phyloP scores from a whole-genome alignment of 257 asterid species.

The Solanum lycopersicoides region DNA sequence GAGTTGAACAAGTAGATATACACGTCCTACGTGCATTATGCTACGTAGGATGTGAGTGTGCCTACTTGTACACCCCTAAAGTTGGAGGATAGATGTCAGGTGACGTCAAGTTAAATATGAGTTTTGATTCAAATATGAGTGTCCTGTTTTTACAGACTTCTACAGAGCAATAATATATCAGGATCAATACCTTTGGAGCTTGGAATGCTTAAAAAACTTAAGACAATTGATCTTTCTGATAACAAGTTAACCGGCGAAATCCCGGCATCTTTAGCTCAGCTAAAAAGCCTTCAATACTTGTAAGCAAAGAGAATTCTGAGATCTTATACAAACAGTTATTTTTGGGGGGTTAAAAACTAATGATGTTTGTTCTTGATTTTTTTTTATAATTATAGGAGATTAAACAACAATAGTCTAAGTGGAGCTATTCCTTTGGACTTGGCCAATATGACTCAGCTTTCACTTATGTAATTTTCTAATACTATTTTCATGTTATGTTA shows the following conservation, averaged over 20 bases:
- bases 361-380: background rate
- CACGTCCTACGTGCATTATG: background rate
- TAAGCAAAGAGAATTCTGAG: conserved; percentile 17
- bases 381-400: conserved; percentile 41
- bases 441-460: conserved; percentile 67
- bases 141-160: conserved; percentile 30
- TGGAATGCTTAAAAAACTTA: conserved; percentile 59
- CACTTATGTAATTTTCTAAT: conserved; percentile 45
- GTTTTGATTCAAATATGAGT: background rate
- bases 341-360: background rate
- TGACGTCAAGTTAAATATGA: too few species aligned
- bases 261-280: conserved; percentile 56
- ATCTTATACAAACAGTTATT: background rate
- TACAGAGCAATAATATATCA: conserved; percentile 74
- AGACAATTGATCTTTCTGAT: conserved; percentile 71
- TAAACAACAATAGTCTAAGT: conserved; percentile 66
- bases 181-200: conserved; percentile 73
- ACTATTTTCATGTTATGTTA: background rate
- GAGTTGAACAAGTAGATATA: background rate
- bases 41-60: background rate
- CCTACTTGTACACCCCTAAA: background rate
- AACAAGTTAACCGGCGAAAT: conserved; percentile 56
- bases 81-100: too few species aligned
- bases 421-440: conserved; percentile 65
- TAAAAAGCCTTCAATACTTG: conserved; percentile 64